Evolutionary conservation across 2,329 filamentous ascomycete genomes (phyloP), one percentile per base, ranked within the genome.

Genomic region (Fusarium globosum): DNA sequence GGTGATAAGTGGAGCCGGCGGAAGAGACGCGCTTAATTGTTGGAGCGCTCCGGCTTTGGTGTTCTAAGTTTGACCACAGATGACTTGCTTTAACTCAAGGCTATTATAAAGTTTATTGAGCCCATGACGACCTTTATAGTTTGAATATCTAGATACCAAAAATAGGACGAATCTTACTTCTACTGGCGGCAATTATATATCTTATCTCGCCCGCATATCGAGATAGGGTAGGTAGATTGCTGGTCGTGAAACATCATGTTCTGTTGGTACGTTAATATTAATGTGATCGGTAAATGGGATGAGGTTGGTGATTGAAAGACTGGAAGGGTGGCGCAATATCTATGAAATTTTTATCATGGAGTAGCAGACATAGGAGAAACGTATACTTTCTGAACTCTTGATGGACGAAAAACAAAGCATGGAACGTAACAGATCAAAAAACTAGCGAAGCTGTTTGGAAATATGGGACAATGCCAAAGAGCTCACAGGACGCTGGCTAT

Each of bases 1-100:
- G 49, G 41, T 38, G 65, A 46, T 42, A 36, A 48, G 62, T 72
- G 65, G 68, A 57, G 58, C 49, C 16, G 41, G 33, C 7, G 20
- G 39, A 42, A 57, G 18, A 26, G n/a, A 20, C 3, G 10, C 12
- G 5, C 38, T 41, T 30, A 41, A 71, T 58, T 42, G 38, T 72
- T 69, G 6, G 20, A 30, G 45, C 45, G 69, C 39, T 53, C 62
- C 48, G 45, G 38, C 15, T 7, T 53, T 45, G 51, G 38, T 36
- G 28, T 15, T 30, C 20, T n/a, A 28, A 61, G 41, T 28, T 61
- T 30, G 41, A 36, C 30, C 23, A 21, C 15, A 12, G 20, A 41
- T n/a, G 23, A 15, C 16, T 23, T 43, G 13, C 26, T 43, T 56
- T 8, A 21, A 28, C 18, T 52, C 13, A 20, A 43, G 52, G 13